Base-by-base conservation (phyloP, 257 asterid genomes). In the Salvia rosmarinus region DNA sequence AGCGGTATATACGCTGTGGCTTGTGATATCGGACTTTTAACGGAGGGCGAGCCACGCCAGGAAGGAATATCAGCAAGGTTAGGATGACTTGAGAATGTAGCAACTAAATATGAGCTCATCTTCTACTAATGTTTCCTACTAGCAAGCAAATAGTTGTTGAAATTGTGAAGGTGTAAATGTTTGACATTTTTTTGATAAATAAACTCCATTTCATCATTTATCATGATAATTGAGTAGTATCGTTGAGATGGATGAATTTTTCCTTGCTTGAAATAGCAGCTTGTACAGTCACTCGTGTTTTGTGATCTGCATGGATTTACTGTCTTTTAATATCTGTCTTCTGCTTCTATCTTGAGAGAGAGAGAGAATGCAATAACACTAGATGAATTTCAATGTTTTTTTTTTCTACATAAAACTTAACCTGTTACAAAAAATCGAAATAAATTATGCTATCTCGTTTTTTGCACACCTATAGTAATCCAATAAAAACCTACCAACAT, bases 1-100 rank as follows among this genome's bases (percentile, higher is more conserved):
- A 34, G 66, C 20, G 20, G 59, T 20, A 42, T 34, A 74, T 49
- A 50, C 4, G 47, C 37, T 5, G 4, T 32, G 47, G 47, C 4
- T 42, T 9, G 47, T 40, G 14, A 10, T 42, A 9, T 42, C 47
- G 10, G 47, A 42, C n/a, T 9, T 42, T 14, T 4, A 50, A 50
- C 10, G 60, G 16, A 54, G 60, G 30, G 19, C 8, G 16, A 46
- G 8, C 52, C 2, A n/a, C n/a, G n/a, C n/a, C n/a, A n/a, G n/a
- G n/a, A n/a, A n/a, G 52, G 52, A 12, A 32, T 49, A 4, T 25
- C 12, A 56, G 40, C 9, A 56, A 56, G 62, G 62, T 25, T 70
- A 70, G 75, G 75, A 57, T 57, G 75, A 70, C 35, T 58, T 43
- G 23, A 46, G 68, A 59, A 58, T 58, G 75, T 43, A 44, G 67